phyloP scores from a whole-genome alignment of 2,329 filamentous ascomycete species.

The Neophaeococcomyces mojaviensis region DNA sequence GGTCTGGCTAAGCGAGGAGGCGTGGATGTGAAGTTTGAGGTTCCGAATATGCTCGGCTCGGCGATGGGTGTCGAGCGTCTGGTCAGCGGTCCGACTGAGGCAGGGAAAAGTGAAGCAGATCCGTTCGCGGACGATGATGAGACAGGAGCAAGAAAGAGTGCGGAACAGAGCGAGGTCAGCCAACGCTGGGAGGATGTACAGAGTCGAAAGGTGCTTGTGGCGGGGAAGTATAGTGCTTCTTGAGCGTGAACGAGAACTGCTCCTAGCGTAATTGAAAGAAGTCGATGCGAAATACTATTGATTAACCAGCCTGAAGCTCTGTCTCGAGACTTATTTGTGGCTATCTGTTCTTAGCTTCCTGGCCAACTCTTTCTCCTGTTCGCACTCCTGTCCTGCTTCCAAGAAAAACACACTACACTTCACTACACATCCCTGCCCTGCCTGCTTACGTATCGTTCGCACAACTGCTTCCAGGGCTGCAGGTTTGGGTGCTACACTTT shows the following conservation, averaged over 20 bases:
- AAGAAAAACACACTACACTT: conserved; percentile 6
- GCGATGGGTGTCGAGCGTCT: conserved; percentile 55
- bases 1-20: conserved; percentile 61
- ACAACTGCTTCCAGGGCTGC: too few species aligned
- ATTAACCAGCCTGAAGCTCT: conserved; percentile 3
- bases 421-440: conserved; percentile 8
- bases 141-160: conserved; percentile 29
- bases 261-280: neutral
- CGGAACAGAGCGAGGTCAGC: conserved; percentile 22
- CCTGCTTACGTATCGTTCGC: too few species aligned
- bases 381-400: neutral
- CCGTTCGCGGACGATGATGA: conserved; percentile 42
- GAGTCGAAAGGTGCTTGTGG: conserved; percentile 59
- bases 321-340: too few species aligned
- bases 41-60: conserved; percentile 50
- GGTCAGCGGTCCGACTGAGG: conserved; percentile 19
- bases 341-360: too few species aligned
- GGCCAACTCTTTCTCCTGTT: neutral
- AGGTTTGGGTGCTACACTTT: too few species aligned
- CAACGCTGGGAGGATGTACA: conserved; percentile 60
- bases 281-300: neutral
- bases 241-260: conserved; percentile 14
- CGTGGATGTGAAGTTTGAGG: conserved; percentile 78
- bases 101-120: conserved; percentile 31
- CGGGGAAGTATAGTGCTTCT: conserved; percentile 64